Evolutionary conservation across 2,329 filamentous ascomycete species (phyloP).

Genomic region (Phymatotrichopsis omnivora): DNA sequence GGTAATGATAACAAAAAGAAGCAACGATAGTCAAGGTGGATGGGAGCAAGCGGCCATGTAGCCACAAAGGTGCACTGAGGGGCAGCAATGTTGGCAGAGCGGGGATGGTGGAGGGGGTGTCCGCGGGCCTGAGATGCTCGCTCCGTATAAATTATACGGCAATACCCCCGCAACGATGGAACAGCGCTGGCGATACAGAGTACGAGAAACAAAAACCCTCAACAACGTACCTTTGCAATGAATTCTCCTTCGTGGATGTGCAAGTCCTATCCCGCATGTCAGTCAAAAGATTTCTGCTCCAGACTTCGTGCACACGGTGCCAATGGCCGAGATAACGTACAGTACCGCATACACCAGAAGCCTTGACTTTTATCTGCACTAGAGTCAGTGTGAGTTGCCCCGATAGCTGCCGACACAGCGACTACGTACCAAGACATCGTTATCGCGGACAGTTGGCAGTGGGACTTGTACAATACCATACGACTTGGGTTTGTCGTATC

Average conservation of each 20-base stretch:
- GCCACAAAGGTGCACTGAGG: constrained; percentile 15
- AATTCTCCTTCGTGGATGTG: constrained; percentile 63
- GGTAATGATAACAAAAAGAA: too few relatives aligned
- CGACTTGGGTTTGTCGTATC: constrained; percentile 53
- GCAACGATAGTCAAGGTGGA: too few relatives aligned
- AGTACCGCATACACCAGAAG: constrained; percentile 50
- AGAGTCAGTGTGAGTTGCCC: constrained; percentile 28
- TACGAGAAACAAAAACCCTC: constrained; percentile 1
- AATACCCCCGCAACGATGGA: not conserved
- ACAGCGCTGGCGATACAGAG: too few relatives aligned
- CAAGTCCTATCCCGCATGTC: constrained; percentile 33
- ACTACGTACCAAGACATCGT: constrained; percentile 45
- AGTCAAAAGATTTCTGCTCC: too few relatives aligned
- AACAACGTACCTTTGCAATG: constrained; percentile 41
- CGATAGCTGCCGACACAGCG: constrained; percentile 4
- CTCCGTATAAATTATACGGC: constrained; percentile 7
- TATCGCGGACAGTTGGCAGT: constrained; percentile 49
- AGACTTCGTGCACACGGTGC: not conserved
- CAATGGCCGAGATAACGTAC: constrained; percentile 17
- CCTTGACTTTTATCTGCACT: constrained; percentile 53
- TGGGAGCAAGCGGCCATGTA: constrained; percentile 15
- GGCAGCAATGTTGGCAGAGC: not conserved
- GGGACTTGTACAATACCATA: constrained; percentile 53
- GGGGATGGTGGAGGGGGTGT: constrained; percentile 15
- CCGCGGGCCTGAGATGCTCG: not conserved